Evolutionary conservation across 768 basidiomycete genomes (phyloP).

Genomic region (Leucogyrophana mollusca): DNA sequence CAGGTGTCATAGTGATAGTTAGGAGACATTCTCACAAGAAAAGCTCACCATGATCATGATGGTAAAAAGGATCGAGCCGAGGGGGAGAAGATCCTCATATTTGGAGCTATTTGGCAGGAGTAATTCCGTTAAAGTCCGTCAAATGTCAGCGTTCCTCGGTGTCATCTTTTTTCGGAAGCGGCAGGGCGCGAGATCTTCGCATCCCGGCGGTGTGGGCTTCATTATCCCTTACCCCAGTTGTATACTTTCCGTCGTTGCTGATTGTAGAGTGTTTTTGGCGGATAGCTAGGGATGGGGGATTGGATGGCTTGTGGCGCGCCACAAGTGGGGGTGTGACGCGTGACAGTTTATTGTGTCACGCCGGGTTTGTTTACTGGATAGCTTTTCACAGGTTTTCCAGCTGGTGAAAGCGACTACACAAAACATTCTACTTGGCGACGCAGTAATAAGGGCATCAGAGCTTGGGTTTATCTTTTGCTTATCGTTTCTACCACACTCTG

Average conservation of each 20-base stretch:
- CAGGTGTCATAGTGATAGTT: no score
- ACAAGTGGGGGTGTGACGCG: conserved; percentile 24
- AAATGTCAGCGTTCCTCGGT: conserved; percentile 17
- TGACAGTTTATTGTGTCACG: conserved; percentile 24
- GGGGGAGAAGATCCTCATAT: neutral
- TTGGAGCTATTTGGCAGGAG: conserved; percentile 9
- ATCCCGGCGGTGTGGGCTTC: conserved; percentile 1
- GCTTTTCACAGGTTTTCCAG: neutral
- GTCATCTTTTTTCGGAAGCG: conserved; percentile 18
- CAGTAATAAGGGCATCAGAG: neutral
- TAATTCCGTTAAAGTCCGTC: conserved; percentile 16
- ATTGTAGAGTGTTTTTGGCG: no score
- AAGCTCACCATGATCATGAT: no score
- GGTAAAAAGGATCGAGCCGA: no score
- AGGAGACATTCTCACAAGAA: no score
- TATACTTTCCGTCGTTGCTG: no score
- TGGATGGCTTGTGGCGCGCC: conserved; percentile 7
- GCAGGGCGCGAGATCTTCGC: conserved; percentile 11
- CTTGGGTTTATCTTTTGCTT: neutral
- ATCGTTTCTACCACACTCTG: neutral
- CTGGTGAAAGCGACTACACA: no score
- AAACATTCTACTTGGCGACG: neutral
- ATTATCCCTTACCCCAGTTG: neutral
- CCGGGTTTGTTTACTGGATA: conserved; percentile 2
- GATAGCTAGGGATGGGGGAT: no score